Percentiles rank a stretch among this genome's conserved stretches.
Conservation (phyloP, 2,329 filamentous ascomycete genomes). For the Lachnellula occidentalis region DNA sequence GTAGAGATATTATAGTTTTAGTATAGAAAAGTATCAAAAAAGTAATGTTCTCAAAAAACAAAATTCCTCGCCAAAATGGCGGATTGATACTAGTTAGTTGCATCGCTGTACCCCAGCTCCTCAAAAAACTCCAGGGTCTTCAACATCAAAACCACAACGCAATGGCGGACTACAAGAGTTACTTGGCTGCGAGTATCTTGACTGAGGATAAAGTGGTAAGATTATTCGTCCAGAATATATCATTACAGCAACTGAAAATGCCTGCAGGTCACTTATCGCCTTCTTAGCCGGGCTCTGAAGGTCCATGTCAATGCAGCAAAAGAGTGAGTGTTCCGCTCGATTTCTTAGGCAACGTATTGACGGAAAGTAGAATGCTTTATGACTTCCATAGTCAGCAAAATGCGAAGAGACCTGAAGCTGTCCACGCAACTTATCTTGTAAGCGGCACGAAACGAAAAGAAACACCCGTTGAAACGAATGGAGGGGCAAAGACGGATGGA, state of each 20-base stretch:
- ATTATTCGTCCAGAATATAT: background rate
- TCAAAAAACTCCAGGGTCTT: conserved; percentile 1
- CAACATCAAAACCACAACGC: conserved; percentile 11
- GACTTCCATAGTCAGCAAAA: conserved; percentile 81
- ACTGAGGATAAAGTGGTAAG: conserved; percentile 31
- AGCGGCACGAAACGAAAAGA: conserved; percentile 57
- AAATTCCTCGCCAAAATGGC: too few species aligned
- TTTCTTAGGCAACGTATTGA: background rate
- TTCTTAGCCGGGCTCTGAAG: conserved; percentile 74
- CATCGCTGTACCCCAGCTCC: too few species aligned
- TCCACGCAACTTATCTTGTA: conserved; percentile 92
- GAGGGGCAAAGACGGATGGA: conserved; percentile 42
- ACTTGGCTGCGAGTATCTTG: conserved; percentile 31
- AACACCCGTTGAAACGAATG: conserved; percentile 34
- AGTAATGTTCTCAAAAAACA: too few species aligned
- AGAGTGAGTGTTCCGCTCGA: conserved; percentile 48
- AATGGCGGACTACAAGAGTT: conserved; percentile 32
- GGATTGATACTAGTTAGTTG: too few species aligned
- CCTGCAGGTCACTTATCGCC: conserved; percentile 75
- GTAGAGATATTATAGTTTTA: too few species aligned
- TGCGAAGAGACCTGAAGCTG: conserved; percentile 61
- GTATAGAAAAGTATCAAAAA: too few species aligned
- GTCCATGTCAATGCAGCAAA: conserved; percentile 86
- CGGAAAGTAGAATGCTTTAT: conserved; percentile 66
- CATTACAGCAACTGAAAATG: conserved; percentile 6